Conservation (phyloP, 2,329 filamentous ascomycete species). For the Tolypocladium pustulatum region DNA sequence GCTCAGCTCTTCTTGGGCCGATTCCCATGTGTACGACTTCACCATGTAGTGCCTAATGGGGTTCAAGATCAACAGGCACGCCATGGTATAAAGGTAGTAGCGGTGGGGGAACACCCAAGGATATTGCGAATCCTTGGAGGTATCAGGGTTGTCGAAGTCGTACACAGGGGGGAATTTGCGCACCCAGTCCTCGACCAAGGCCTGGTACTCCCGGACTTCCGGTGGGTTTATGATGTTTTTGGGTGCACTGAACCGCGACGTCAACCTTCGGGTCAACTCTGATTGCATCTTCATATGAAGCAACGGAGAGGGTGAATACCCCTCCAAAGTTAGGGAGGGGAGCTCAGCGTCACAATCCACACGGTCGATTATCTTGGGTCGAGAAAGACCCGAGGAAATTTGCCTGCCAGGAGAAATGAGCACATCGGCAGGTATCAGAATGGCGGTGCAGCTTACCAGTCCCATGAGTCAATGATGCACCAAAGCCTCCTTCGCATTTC, state of each 20-base stretch:
- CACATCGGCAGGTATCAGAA: neutral
- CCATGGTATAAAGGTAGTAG: conserved; percentile 31
- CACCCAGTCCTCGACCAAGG: conserved; percentile 28
- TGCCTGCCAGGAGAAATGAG: conserved; percentile 11
- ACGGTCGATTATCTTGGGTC: conserved; percentile 19
- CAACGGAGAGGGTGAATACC: conserved; percentile 12
- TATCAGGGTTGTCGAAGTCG: conserved; percentile 26
- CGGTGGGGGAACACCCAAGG: conserved; percentile 34
- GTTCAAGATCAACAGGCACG: conserved; percentile 34
- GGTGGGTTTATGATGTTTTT: conserved; percentile 14
- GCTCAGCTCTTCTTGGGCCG: conserved; percentile 19
- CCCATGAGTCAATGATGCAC: conserved; percentile 22
- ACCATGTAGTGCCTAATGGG: conserved; percentile 36
- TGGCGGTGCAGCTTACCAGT: conserved; percentile 14
- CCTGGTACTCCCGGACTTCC: conserved; percentile 15
- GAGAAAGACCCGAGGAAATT: conserved; percentile 20
- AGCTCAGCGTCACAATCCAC: conserved; percentile 13
- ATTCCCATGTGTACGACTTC: conserved; percentile 16
- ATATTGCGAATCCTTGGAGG: conserved; percentile 24
- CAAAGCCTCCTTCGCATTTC: conserved; percentile 21
- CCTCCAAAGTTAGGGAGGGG: conserved; percentile 18
- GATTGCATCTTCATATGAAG: conserved; percentile 20
- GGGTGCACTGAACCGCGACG: conserved; percentile 13
- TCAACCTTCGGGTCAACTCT: conserved; percentile 12
- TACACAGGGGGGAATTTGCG: conserved; percentile 29